A percentile compares a stretch with the other conserved stretches of the same genome.
Evolutionary conservation across 1,139 yeast genomes (phyloP).

Genomic region (Scheffersomyces illinoinensis): DNA sequence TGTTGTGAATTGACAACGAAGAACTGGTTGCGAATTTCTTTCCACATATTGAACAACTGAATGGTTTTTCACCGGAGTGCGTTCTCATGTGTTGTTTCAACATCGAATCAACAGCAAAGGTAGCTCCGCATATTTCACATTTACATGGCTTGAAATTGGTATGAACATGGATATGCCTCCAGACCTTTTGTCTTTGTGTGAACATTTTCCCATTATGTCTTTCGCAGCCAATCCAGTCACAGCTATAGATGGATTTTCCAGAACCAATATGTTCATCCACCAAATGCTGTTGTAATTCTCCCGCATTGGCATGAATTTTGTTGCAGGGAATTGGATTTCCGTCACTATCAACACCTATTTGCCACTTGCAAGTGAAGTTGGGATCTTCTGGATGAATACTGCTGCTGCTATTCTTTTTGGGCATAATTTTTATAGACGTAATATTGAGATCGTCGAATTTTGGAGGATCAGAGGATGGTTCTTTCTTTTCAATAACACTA

Average conservation of each 20-base stretch:
- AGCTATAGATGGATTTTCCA: slow-evolving; percentile 68
- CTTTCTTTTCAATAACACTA: not conserved
- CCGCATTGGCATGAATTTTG: slow-evolving; percentile 47
- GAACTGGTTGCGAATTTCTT: slow-evolving; percentile 57
- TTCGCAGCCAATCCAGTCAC: slow-evolving; percentile 79
- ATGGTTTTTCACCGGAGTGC: slow-evolving; percentile 83
- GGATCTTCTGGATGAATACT: slow-evolving; percentile 18
- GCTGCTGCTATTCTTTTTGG: slow-evolving; percentile 19
- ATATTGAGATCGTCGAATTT: slow-evolving; percentile 20
- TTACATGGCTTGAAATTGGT: slow-evolving; percentile 77
- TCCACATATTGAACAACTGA: slow-evolving; percentile 46
- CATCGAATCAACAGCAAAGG: slow-evolving; percentile 69
- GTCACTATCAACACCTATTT: slow-evolving; percentile 27
- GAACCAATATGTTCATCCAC: slow-evolving; percentile 67
- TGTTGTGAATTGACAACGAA: slow-evolving; percentile 52
- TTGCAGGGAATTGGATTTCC: slow-evolving; percentile 50
- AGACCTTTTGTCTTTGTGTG: slow-evolving; percentile 79
- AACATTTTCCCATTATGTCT: slow-evolving; percentile 63
- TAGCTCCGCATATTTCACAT: slow-evolving; percentile 67
- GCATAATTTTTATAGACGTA: slow-evolving; percentile 36
- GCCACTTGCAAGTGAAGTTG: slow-evolving; percentile 49
- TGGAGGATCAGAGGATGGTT: not conserved
- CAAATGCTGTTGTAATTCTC: slow-evolving; percentile 71
- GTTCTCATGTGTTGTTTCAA: slow-evolving; percentile 74
- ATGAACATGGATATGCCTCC: slow-evolving; percentile 86